These are phyloP conservation scores for Orbilia brochopaga DNA, from an alignment of 2,329 filamentous ascomycete species.

Conservation along the genomic window DNA sequence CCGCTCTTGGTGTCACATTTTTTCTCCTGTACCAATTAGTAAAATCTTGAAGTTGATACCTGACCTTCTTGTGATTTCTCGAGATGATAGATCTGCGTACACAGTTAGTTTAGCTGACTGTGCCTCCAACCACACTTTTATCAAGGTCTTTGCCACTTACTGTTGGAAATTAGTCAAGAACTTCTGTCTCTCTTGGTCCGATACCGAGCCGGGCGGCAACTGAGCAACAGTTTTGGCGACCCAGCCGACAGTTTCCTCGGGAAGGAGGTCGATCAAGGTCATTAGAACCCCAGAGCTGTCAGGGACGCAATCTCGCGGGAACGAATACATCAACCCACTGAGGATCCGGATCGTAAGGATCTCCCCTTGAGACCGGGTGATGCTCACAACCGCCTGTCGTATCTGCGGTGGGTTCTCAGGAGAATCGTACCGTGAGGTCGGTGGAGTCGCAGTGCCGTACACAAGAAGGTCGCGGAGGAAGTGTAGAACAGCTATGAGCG, in stretches of 20 bases:
- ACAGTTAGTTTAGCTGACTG: not conserved
- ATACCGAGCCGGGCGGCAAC: conserved; percentile 81
- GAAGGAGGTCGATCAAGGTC: conserved; percentile 84
- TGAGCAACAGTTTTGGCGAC: conserved; percentile 81
- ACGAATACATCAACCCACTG: conserved; percentile 99
- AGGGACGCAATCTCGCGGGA: conserved; percentile 92
- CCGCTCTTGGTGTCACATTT: conserved; percentile 85
- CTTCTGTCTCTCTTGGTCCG: conserved; percentile 77
- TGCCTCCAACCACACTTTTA: not conserved
- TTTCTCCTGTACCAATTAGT: conserved; percentile 91
- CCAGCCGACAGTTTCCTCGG: conserved; percentile 79
- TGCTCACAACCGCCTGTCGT: conserved; percentile 72
- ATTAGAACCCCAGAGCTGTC: conserved; percentile 93
- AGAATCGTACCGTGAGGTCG: conserved; percentile 66
- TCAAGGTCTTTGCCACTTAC: conserved; percentile 50
- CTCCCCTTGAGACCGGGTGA: conserved; percentile 74
- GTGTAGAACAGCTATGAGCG: conserved; percentile 87
- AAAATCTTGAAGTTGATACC: conserved; percentile 78
- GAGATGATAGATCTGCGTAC: conserved; percentile 51
- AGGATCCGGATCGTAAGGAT: conserved; percentile 84
- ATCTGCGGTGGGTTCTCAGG: conserved; percentile 71
- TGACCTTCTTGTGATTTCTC: conserved; percentile 54
- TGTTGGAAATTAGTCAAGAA: conserved; percentile 81
- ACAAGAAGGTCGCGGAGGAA: conserved; percentile 90
- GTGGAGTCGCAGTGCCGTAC: conserved; percentile 74